phyloP scores from a whole-genome alignment of 352 stramenopile genomes.

The Pythium angustatum region DNA sequence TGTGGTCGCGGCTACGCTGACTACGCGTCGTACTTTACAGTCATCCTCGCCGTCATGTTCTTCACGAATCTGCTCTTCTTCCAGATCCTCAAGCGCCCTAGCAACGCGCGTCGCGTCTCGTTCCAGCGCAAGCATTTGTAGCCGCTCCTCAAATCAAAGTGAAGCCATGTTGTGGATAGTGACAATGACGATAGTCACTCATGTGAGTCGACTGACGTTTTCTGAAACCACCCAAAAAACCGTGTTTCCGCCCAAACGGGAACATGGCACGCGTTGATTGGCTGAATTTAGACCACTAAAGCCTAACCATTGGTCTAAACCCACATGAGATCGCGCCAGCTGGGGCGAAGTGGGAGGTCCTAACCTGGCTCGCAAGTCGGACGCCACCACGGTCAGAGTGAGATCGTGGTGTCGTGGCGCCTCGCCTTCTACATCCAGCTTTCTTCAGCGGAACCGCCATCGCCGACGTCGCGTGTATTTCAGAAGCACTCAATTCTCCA shows the following conservation, averaged over 20 bases:
- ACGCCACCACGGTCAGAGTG: slow-evolving; percentile 2
- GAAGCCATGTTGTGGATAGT: slow-evolving; percentile 21
- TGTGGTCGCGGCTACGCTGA: slow-evolving; percentile 69
- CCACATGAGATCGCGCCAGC: background rate
- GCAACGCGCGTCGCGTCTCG: slow-evolving; percentile 54
- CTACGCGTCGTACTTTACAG: slow-evolving; percentile 51
- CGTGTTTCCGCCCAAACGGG: slow-evolving; percentile 18
- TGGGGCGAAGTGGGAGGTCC: background rate
- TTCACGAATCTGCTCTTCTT: slow-evolving; percentile 66
- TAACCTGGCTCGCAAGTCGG: slow-evolving; percentile 2
- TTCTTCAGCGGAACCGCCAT: background rate
- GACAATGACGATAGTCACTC: slow-evolving; percentile 3
- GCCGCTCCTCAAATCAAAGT: background rate
- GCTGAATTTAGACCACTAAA: slow-evolving; percentile 23
- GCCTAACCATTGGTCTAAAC: slow-evolving; percentile 23
- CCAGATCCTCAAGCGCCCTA: slow-evolving; percentile 72
- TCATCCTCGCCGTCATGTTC: slow-evolving; percentile 46
- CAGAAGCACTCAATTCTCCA: background rate
- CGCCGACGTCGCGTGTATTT: background rate
- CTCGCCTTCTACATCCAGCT: background rate
- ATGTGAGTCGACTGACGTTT: slow-evolving; percentile 2
- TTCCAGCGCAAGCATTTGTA: slow-evolving; percentile 50
- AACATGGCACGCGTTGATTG: slow-evolving; percentile 42
- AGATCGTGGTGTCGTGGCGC: slow-evolving; percentile 6
- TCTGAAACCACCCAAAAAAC: slow-evolving; percentile 15